Conservation (phyloP, 73 alveolate genomes). For the Stentor coeruleus region DNA sequence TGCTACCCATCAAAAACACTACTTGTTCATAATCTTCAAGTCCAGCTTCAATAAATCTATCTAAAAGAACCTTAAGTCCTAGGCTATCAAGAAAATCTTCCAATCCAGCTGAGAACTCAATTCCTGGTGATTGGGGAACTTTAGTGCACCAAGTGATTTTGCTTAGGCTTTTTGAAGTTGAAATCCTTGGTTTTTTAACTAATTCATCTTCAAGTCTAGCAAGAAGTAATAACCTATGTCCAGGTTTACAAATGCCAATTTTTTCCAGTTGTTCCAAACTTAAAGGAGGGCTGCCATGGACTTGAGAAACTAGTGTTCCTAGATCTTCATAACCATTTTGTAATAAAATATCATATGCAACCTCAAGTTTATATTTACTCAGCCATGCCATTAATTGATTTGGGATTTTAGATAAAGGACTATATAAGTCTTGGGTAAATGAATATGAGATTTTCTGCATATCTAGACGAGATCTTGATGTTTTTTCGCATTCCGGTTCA, state of each 20-base stretch:
- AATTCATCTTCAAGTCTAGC: slow-evolving; percentile 8
- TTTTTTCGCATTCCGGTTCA: slow-evolving; percentile 6
- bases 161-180: background rate
- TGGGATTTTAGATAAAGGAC: background rate
- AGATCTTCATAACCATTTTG: background rate
- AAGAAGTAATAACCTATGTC: background rate
- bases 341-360: background rate
- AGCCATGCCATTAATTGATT: background rate
- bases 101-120: background rate
- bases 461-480: background rate
- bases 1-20: background rate
- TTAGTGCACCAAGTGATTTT: background rate
- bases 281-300: background rate
- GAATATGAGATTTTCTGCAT: background rate
- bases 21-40: background rate
- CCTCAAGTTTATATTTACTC: background rate
- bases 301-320: background rate
- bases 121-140: background rate
- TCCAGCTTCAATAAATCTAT: background rate
- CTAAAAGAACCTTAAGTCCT: background rate
- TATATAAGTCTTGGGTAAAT: background rate
- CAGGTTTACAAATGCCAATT: background rate
- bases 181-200: background rate
- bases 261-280: background rate
- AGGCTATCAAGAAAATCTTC: background rate